Evolutionary conservation across 805 yeast genomes (phyloP), one percentile per base, ranked within the genome.

Genomic region (Metschnikowia chrysomelidarum): DNA sequence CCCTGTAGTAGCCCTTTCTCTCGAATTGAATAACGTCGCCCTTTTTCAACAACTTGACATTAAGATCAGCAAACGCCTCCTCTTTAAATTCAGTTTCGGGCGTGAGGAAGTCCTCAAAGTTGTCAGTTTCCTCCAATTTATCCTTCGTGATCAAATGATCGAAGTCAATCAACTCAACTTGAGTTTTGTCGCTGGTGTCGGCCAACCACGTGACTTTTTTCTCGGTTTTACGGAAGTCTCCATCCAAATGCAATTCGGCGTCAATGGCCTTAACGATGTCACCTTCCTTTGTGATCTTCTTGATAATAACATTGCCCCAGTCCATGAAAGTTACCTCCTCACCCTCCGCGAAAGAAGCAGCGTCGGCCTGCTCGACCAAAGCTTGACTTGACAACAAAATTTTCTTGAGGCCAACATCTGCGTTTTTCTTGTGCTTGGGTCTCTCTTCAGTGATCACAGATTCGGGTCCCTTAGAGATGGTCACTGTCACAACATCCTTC

Each of bases 281-380:
- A 40, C 75, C 83, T 45, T 78, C 80, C 59, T 76, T 80, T 58
- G 65, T 66, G 56, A 89, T 75, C 59, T 78, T 77, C 47, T 82
- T 76, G 47, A 89, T 69, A 48, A 91, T 83, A 40, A 80, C 84
- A 60, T 91, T 91, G 74, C 97, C 98, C 98, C 98, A 91, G 67
- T 91, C 97, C 98, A 91, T 91, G 54, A 91, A 76, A n/a, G 98
- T 91, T 45, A 89, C 72, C 69, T 91, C 98, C 67, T 91, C 98
- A 46, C 83, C 86, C 27, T 79, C 91, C 49, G 73, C 78, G 27
- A 73, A 60, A 6, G 68, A 50, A 43, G 82, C 70, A 29, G 89
- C 81, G 64, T 91, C 98, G 19, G 73, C 91, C 68, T 86, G 95
- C 57, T 89, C 97, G 53, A 91, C 71, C 51, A 87, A 66, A 29